Evolutionary conservation across 2,329 filamentous ascomycete genomes (phyloP).

Genomic region (Diaporthe ilicicola): DNA sequence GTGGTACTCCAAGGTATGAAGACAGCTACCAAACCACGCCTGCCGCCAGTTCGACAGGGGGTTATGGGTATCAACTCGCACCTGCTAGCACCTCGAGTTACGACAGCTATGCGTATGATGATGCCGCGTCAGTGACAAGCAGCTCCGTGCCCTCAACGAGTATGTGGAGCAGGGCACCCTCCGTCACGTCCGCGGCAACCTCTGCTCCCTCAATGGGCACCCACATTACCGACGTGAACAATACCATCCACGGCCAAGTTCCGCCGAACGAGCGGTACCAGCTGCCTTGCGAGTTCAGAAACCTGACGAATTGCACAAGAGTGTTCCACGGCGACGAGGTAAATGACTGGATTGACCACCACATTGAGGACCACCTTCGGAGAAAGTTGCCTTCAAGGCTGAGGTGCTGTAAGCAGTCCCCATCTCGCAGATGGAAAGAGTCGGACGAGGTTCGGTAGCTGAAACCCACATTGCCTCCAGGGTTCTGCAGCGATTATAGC

Average conservation of each 20-base stretch:
- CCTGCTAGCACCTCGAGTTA: neutral
- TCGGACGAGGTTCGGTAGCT: slow-evolving; percentile 11
- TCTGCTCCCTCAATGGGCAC: slow-evolving; percentile 6
- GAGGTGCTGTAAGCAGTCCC: slow-evolving; percentile 22
- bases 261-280: neutral
- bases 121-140: neutral
- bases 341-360: slow-evolving; percentile 56
- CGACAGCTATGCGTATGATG: neutral
- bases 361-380: slow-evolving; percentile 50
- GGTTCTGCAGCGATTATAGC: slow-evolving; percentile 53
- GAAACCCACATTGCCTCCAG: slow-evolving; percentile 2
- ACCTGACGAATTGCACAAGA: slow-evolving; percentile 45
- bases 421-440: neutral
- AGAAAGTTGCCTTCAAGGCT: slow-evolving; percentile 43
- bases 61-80: neutral
- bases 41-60: neutral
- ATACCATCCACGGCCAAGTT: slow-evolving; percentile 7
- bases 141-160: neutral
- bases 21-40: neutral
- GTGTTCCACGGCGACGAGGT: slow-evolving; percentile 49
- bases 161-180: neutral
- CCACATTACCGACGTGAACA: neutral
- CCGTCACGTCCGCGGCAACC: neutral
- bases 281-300: slow-evolving; percentile 57
- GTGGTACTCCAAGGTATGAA: neutral